Evolutionary conservation across 805 yeast species (phyloP), one percentile per base, ranked within the genome.

Genomic region (Monosporozyma solicola): DNA sequence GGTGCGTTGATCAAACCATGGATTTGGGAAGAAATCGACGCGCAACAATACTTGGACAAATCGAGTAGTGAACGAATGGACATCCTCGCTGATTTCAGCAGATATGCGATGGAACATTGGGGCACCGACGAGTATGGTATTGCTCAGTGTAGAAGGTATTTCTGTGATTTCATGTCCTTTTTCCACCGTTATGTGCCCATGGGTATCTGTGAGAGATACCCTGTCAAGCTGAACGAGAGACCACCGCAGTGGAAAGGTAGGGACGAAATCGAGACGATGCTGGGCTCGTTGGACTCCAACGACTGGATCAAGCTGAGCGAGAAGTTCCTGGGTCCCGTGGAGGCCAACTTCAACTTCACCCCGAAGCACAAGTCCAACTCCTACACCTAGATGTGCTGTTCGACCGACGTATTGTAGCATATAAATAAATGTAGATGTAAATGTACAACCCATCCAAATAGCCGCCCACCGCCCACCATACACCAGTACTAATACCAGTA

Each of bases 1-100:
- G 99, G 98, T 53, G 98, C 98, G 1, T 78, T 94, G 58, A 91
- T 94, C 67, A 94, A 94, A 71, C 99, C 99, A 37, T 94, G 99
- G 99, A 87, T 94, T 50, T 94, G 92, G 61, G 97, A 94, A 72
- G 99, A 94, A 71, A 80, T 94, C 53, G 95, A 92, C 54, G 76
- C 92, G 6, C 82, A 83, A 61, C 98, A 94, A 69, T 83, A 89
- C 67, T 71, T 94, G 57, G 99, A 94, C 69, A 94, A 92, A 72
- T 75, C 88, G 2, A 84, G 96, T n/a, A 74, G 84, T 22, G 97
- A 94, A 71, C 80, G 99, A 68, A 78, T 94, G 53, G 95, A 84
- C 39, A 80, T 85, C 45, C 69, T 92, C 61, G 74, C 75, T 57
- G 78, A 76, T 50, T 94, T 83, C 66, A 82, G 95, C 3, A 72